Percentiles rank a stretch among this genome's conserved stretches.
Evolutionary conservation across 164 flowering plant species (phyloP).

Genomic region (Aristolochia fimbriata): DNA sequence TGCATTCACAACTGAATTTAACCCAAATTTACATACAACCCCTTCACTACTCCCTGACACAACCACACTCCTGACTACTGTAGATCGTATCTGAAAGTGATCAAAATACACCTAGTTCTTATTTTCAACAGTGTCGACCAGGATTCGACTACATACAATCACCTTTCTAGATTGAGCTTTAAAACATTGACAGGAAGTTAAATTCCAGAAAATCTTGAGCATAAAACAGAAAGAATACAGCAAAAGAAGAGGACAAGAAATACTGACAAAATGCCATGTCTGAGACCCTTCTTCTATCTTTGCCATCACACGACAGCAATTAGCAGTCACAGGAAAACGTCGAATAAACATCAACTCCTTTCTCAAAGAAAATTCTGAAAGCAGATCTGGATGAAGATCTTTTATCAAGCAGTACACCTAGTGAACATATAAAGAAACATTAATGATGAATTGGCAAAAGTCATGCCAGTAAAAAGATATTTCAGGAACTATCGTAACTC

Average conservation of each 20-base stretch:
- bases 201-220: neutral
- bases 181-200: neutral
- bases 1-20: too few species aligned
- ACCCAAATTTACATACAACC: too few species aligned
- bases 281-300: slow-evolving; percentile 31
- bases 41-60: too few species aligned
- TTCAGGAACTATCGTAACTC: neutral
- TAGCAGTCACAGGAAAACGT: slow-evolving; percentile 68
- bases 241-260: neutral
- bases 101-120: too few species aligned
- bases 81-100: too few species aligned
- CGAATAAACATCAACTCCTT: slow-evolving; percentile 38
- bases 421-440: neutral
- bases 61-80: too few species aligned
- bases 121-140: too few species aligned
- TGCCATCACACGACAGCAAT: slow-evolving; percentile 69
- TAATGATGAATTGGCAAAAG: neutral
- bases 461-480: neutral
- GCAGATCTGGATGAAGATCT: slow-evolving; percentile 33
- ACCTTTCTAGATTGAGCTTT: too few species aligned
- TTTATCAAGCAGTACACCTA: slow-evolving; percentile 52
- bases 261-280: slow-evolving; percentile 52
- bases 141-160: too few species aligned
- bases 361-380: slow-evolving; percentile 27
- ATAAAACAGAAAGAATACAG: neutral